Base-by-base conservation (phyloP, 495 filamentous ascomycete genomes). In the Corynascus novoguineensis region DNA sequence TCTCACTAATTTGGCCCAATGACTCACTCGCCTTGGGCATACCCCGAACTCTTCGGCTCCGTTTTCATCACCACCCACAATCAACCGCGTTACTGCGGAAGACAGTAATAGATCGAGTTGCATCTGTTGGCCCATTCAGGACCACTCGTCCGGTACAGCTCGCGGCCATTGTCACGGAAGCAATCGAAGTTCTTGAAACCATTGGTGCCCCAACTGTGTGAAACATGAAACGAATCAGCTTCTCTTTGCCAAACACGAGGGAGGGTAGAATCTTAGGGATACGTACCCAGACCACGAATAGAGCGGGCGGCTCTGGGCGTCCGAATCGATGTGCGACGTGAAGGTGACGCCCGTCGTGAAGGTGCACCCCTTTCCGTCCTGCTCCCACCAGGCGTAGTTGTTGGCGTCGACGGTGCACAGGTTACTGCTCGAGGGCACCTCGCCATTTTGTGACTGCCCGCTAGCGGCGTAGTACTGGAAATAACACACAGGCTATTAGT, bases 101-200 rank as follows among this genome's bases (percentile, higher is more conserved):
- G 10, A 24, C 48, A 51, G 48, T 51, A 51, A 34, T 51, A 51
- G 22, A 51, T 24, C 32, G 22, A 22, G 21, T 10, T 25, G 48
- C 34, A 51, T 5, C 14, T n/a, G 32, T 38, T 27, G 32, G 32
- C 21, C 48, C 48, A 51, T 34, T 51, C 48, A 22, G 48, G 31
- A 0, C 48, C 48, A 15, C 32, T 38, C 21, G 12, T 38, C 24
- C 17, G 14, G 32, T 51, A 28, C 32, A 51, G 31, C 32, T n/a
- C n/a, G 48, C 48, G 48, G 32, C 48, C 48, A 34, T 51, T 51
- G 29, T 51, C 48, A 4, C 28, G 31, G 34, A 37, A 51, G 48
- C 48, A 51, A 34, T 51, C 19, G 21, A 24, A 51, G 48, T 51
- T 51, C 48, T 51, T 51, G 48, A 17, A 51, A 22, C 48, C 48